A percentile compares a stretch with the other conserved stretches of the same genome.
Evolutionary conservation across 1,284 basidiomycete species (phyloP).

Genomic region (Garcileccinum viscosum): DNA sequence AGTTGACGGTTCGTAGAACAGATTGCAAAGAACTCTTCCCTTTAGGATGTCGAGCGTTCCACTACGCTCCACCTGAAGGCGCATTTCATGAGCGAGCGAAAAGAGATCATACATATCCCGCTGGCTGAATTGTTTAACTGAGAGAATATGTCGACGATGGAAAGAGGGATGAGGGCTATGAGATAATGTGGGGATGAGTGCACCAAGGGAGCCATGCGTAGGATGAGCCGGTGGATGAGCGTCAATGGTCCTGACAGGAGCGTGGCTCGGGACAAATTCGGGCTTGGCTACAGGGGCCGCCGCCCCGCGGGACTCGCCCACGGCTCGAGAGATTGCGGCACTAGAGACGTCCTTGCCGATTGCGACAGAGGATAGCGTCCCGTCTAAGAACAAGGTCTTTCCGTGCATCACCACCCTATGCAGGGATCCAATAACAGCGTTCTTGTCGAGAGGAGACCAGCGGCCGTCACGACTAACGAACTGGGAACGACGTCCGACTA

Average conservation of each 20-base stretch:
- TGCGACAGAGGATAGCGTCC: constrained; percentile 67
- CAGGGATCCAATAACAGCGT: constrained; percentile 74
- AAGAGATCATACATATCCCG: constrained; percentile 95
- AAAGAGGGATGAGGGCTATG: constrained; percentile 72
- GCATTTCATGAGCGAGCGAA: constrained; percentile 96
- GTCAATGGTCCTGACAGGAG: constrained; percentile 32
- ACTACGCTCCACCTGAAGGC: constrained; percentile 91
- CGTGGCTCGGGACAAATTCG: constrained; percentile 37
- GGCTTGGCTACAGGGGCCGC: constrained; percentile 29
- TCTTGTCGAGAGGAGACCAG: constrained; percentile 89
- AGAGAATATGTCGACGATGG: constrained; percentile 89
- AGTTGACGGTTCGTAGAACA: constrained; percentile 99
- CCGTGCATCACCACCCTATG: constrained; percentile 93
- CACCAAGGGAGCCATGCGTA: constrained; percentile 28
- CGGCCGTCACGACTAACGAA: constrained; percentile 57
- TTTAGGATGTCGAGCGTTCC: constrained; percentile 90
- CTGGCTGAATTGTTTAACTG: constrained; percentile 92
- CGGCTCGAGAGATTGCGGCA: constrained; percentile 58
- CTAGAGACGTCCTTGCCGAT: constrained; percentile 86
- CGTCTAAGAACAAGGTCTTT: constrained; percentile 93
- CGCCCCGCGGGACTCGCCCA: constrained; percentile 33
- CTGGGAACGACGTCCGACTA: constrained; percentile 77
- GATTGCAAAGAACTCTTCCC: constrained; percentile 91
- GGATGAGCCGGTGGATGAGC: constrained; percentile 21
- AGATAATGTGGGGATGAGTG: constrained; percentile 43